Conservation (phyloP, 176 grass and related monocot species). For the Eragrostis nindensis region DNA sequence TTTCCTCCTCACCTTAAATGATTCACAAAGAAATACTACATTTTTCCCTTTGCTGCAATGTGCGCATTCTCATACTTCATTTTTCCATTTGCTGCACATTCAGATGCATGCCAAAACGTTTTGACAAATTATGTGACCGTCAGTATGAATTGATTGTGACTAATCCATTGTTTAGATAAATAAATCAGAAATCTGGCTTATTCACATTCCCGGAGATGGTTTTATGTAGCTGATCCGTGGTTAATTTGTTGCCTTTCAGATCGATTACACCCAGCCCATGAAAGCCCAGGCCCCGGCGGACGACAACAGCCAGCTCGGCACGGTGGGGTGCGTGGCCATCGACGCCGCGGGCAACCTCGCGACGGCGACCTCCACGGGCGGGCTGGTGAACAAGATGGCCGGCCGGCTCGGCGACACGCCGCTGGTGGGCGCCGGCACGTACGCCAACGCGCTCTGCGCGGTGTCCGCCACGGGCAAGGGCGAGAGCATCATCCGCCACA, state of each 20-base stretch:
- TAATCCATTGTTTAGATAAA: neutral
- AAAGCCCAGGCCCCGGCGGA: slow-evolving; percentile 21
- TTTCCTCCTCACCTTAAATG: neutral
- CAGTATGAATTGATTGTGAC: neutral
- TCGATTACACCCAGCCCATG: slow-evolving; percentile 80
- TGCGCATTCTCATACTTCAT: neutral
- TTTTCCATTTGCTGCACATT: neutral
- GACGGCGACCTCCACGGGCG: slow-evolving; percentile 79
- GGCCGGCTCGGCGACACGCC: slow-evolving; percentile 91
- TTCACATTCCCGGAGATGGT: neutral
- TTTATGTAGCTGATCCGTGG: neutral
- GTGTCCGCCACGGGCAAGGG: slow-evolving; percentile 88
- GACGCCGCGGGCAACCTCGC: slow-evolving; percentile 68
- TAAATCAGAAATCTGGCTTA: too few species aligned
- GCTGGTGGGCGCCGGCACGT: slow-evolving; percentile 74
- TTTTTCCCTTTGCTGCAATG: too few species aligned
- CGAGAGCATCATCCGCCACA: slow-evolving; percentile 68
- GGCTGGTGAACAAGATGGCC: slow-evolving; percentile 87
- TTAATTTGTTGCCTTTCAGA: slow-evolving; percentile 37
- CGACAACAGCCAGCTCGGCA: slow-evolving; percentile 75
- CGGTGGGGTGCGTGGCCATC: slow-evolving; percentile 82
- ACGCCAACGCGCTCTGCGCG: slow-evolving; percentile 71
- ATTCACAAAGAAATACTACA: neutral
- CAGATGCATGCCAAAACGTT: neutral
- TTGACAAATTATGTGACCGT: neutral